These are phyloP conservation scores for Citrullus colocynthis DNA, from an alignment of 306 rosid species.

Conservation along the genomic window DNA sequence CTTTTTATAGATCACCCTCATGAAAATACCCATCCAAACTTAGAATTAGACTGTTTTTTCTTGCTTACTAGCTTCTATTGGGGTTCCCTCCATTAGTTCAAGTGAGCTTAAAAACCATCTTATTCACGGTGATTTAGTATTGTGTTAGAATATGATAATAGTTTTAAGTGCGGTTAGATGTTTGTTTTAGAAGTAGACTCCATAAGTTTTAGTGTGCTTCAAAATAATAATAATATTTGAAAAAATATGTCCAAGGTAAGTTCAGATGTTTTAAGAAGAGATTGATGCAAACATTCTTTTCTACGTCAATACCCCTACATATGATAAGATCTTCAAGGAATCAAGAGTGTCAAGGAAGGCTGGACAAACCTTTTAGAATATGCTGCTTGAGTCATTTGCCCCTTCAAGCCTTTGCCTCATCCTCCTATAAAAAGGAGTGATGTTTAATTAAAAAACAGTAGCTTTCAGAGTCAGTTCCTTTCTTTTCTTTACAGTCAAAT, in stretches of 20 bases:
- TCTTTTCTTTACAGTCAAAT: background rate
- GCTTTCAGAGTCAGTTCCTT: background rate
- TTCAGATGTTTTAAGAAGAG: background rate
- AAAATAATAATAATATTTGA: no score
- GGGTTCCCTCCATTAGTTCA: no score
- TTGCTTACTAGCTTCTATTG: no score
- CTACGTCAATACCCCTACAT: background rate
- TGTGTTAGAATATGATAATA: no score
- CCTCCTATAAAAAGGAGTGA: background rate
- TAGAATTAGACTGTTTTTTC: no score
- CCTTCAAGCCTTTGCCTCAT: background rate
- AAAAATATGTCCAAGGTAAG: background rate
- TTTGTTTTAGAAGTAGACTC: no score
- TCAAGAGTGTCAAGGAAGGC: background rate
- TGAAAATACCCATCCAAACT: no score
- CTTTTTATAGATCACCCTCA: no score
- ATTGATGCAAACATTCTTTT: background rate
- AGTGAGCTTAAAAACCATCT: no score
- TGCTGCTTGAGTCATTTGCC: background rate
- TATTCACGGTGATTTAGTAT: no score
- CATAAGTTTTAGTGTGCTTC: no score
- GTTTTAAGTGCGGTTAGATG: no score
- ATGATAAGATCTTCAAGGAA: background rate
- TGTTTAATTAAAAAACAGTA: background rate
- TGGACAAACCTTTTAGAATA: background rate